A percentile compares a stretch with the other conserved stretches of the same genome.
phyloP scores from a whole-genome alignment of 208 protist species.

The Acanthamoeba culbertsoni region DNA sequence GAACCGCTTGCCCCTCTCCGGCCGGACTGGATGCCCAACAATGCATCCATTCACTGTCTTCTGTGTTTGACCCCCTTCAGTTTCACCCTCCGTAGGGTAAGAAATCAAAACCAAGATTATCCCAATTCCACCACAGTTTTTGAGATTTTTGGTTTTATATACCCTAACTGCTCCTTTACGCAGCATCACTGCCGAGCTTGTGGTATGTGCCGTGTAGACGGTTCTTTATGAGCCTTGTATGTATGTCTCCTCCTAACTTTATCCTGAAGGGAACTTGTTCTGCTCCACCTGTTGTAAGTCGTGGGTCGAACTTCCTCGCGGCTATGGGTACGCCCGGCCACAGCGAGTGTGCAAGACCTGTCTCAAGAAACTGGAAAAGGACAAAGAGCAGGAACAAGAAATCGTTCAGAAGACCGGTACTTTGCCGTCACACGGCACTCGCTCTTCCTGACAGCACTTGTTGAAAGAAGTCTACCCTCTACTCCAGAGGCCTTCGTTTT shows the following conservation, averaged over 20 bases:
- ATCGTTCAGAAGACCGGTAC: neutral
- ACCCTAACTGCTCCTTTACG: neutral
- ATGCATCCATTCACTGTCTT: neutral
- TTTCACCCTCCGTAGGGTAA: conserved; percentile 2
- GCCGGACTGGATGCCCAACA: conserved; percentile 23
- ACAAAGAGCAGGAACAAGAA: neutral
- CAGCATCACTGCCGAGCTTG: conserved; percentile 17
- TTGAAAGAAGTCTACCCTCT: neutral
- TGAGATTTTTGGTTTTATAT: neutral
- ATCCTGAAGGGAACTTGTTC: neutral
- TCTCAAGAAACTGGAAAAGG: neutral
- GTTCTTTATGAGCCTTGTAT: neutral
- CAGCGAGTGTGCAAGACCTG: conserved; percentile 4
- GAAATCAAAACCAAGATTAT: too few species aligned
- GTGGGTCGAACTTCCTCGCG: neutral
- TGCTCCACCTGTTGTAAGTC: neutral
- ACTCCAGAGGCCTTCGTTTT: neutral
- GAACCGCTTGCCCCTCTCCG: neutral
- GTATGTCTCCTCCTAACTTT: neutral
- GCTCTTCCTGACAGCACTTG: neutral
- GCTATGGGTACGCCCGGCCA: neutral
- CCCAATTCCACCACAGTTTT: too few species aligned
- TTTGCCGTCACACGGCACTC: neutral
- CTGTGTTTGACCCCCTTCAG: neutral
- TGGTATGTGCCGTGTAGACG: neutral